Base-by-base conservation (phyloP, 345 rosid genomes). In the Laguncularia racemosa region DNA sequence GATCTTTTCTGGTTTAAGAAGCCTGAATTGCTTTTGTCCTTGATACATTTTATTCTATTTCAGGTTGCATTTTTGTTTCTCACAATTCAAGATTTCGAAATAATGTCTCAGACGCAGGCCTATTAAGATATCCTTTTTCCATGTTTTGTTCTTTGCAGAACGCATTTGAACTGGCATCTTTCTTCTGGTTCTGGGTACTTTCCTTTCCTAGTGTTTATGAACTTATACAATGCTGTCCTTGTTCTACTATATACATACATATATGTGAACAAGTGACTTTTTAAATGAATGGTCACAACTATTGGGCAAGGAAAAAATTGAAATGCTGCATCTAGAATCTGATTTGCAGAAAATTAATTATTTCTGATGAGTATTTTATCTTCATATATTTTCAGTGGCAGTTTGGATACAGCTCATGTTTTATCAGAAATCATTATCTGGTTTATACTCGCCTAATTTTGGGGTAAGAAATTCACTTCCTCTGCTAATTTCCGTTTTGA, bases 1-100 rank as follows among this genome's bases (percentile, higher is more conserved):
- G 98, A 84, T 48, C 95, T 92, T 58, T 92, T 92, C 74, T 92
- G 98, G 98, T 84, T 92, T 60, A 92, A 84, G 58, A 92, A 86
- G 72, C 98, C 98, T 0, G 89, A 89, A 73, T 65, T 84, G 38
- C 67, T 89, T 56, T 63, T 92, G 59, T 80, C 81, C 46, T 77
- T 92, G 67, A 86, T 92, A 70, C 98, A 92, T 67, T 92, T 92
- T 67, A 75, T 89, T 57, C 81, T 83, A n/a, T 92, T 92, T 73
- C 98, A 92, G 96, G 96, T 92, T 21, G 49, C 58, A 16, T 46
- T 45, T 53, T 28, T 52, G 13, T 51, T 20, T 60, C 14, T 21
- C 10, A 47, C 13, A 0, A 11, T 14, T 19, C 16, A 28, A 10
- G 18, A 10, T 15, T 13, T 5, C 0, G 17, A 33, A 43, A 57